These are phyloP conservation scores for Clavaria fumosa DNA, from an alignment of 768 basidiomycete species.

Conservation along the genomic window DNA sequence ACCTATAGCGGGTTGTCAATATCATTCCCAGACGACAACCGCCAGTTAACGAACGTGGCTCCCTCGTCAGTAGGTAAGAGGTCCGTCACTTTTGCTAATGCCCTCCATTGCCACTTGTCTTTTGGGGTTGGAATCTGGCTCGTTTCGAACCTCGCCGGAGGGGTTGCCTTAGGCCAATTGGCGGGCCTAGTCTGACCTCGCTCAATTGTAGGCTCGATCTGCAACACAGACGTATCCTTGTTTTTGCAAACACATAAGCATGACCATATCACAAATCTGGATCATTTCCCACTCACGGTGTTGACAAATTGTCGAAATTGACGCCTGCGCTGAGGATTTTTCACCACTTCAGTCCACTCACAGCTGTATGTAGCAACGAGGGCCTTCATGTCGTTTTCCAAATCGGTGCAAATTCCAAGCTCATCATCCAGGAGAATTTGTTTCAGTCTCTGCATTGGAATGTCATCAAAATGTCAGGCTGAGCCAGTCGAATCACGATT, in stretches of 20 bases:
- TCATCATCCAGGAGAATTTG: slow-evolving; percentile 54
- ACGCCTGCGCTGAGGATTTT: slow-evolving; percentile 14
- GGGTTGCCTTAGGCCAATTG: slow-evolving; percentile 47
- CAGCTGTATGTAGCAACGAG: slow-evolving; percentile 50
- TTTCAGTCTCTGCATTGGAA: slow-evolving; percentile 31
- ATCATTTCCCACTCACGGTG: slow-evolving; percentile 22
- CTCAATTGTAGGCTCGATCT: slow-evolving; percentile 39
- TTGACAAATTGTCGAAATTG: slow-evolving; percentile 11
- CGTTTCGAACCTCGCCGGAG: slow-evolving; percentile 28
- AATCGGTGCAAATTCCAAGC: slow-evolving; percentile 53
- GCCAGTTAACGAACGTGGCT: slow-evolving; percentile 26
- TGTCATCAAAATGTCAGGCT: neutral
- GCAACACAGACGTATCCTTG: slow-evolving; percentile 30
- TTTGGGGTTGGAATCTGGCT: slow-evolving; percentile 28
- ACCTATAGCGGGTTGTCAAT: neutral
- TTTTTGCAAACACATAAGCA: slow-evolving; percentile 67
- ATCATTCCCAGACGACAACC: neutral
- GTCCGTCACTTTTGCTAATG: slow-evolving; percentile 32
- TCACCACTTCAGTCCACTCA: slow-evolving; percentile 56
- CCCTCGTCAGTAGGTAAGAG: slow-evolving; percentile 29
- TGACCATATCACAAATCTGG: slow-evolving; percentile 35
- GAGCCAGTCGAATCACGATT: neutral
- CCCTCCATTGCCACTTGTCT: slow-evolving; percentile 40
- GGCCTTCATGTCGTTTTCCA: slow-evolving; percentile 51
- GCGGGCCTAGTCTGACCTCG: slow-evolving; percentile 50